Base-by-base conservation (phyloP, 2,329 filamentous ascomycete species). In the Sporothrix mexicana region DNA sequence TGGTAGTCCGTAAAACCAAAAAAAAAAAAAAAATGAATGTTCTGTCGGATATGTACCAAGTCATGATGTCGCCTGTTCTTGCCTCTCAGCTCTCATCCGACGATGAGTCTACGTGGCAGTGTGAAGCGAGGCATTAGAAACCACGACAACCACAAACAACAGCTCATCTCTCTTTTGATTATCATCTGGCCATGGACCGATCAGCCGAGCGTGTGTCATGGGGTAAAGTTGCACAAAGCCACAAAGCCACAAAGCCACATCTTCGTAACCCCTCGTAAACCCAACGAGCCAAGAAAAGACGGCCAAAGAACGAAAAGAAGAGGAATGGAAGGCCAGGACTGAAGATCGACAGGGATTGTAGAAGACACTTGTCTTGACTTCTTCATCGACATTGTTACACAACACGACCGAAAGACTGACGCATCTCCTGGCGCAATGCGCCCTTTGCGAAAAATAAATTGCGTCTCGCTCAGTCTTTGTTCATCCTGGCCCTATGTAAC, bases 361-460 rank as follows among this genome's bases (percentile, higher is more conserved):
- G 17, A 45, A 20, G 36, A 43, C 6, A 55, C 30, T 20, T 20
- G 51, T 23, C 51, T 23, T 43, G 12, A 41, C 9, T 45, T 51
- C 20, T 25, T 66, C 62, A 66, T 12, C 62, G 62, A 49, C 8
- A 10, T 10, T 51, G 64, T 51, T 13, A 41, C 64, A 68, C 64
- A 68, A 59, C n/a, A 62, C n/a, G 17, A 43, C 2, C 30, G 13
- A 55, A 4, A 10, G 20, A 36, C n/a, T 0, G 12, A 51, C 20
- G 23, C 49, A 30, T 55, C 51, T 30, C 47, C 53, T 23, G 66
- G 45, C 25, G 47, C 47, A n/a, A 53, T 43, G 66, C 25, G 66
- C 47, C 47, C 66, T 68, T 53, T 41, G 66, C 45, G 47, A 53
- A 20, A 36, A 30, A n/a, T 25, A 13, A 49, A 47, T 36, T 5